Evolutionary conservation across 208 protist genomes (phyloP).

Genomic region (Perkinsela sp.): DNA sequence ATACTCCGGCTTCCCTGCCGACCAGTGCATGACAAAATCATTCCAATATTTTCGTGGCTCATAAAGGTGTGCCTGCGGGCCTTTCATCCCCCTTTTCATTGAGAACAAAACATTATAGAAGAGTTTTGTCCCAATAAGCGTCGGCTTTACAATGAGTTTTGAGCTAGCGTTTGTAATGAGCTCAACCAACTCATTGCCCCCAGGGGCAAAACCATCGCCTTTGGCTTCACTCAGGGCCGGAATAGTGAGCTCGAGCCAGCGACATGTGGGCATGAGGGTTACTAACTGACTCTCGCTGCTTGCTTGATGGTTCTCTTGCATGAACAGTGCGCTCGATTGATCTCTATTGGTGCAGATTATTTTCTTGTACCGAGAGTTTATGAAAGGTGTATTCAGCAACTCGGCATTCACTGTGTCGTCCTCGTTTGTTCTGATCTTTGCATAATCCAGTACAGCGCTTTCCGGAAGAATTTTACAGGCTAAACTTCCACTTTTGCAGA

Average conservation of each 20-base stretch:
- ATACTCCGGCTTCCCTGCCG: conserved; percentile 45
- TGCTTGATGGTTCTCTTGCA: conserved; percentile 38
- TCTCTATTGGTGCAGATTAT: conserved; percentile 54
- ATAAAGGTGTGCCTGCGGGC: conserved; percentile 38
- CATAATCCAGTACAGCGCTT: conserved; percentile 23
- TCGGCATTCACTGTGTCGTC: conserved; percentile 46
- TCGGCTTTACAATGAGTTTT: conserved; percentile 61
- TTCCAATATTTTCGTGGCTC: conserved; percentile 66
- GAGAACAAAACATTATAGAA: conserved; percentile 65
- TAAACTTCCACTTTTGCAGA: conserved; percentile 41
- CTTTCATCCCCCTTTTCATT: conserved; percentile 35
- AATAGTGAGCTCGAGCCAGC: conserved; percentile 58
- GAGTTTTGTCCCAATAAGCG: conserved; percentile 63
- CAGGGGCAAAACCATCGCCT: conserved; percentile 59
- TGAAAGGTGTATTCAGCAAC: conserved; percentile 21
- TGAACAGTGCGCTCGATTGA: conserved; percentile 29
- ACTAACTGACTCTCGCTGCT: conserved; percentile 37
- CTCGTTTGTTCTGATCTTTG: conserved; percentile 32
- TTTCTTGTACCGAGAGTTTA: conserved; percentile 40
- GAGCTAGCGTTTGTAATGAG: conserved; percentile 48
- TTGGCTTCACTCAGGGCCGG: conserved; percentile 43
- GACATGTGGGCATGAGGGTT: conserved; percentile 20
- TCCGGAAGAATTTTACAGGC: conserved; percentile 46
- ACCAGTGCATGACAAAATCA: conserved; percentile 59
- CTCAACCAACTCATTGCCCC: conserved; percentile 61